Evolutionary conservation across 352 stramenopile genomes (phyloP).

Genomic region (Phytophthora litchii): DNA sequence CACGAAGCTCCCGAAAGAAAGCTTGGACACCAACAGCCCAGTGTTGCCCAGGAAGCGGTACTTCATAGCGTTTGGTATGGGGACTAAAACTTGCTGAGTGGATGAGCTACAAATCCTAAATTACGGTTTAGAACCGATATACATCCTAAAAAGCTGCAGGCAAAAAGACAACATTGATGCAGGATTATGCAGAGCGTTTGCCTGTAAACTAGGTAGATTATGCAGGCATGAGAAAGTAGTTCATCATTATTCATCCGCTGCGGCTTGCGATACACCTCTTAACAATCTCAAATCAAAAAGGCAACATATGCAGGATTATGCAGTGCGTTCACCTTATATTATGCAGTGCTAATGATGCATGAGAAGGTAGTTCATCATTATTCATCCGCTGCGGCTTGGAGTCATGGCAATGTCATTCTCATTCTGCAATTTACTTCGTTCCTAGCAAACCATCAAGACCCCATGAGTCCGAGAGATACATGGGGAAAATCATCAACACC

Average conservation of each 20-base stretch:
- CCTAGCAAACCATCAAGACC: slow-evolving; percentile 5
- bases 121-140: not conserved
- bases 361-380: slow-evolving; percentile 6
- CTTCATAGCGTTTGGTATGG: slow-evolving; percentile 37
- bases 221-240: not conserved
- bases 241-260: slow-evolving; percentile 12
- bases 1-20: slow-evolving; percentile 58
- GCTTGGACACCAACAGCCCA: slow-evolving; percentile 49
- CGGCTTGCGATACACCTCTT: no score
- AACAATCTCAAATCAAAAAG: no score
- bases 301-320: no score
- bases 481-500: not conserved
- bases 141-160: no score
- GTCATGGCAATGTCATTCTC: not conserved
- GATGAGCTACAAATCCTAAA: not conserved
- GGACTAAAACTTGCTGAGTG: no score
- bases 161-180: no score
- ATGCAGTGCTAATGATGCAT: no score
- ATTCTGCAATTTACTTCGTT: slow-evolving; percentile 19
- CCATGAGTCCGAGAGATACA: slow-evolving; percentile 16
- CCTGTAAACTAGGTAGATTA: no score
- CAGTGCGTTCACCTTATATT: no score
- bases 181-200: no score
- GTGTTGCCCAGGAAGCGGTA: slow-evolving; percentile 58
- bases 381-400: not conserved